Conservation (phyloP, 2,329 filamentous ascomycete species). For the Pezicula radicicola region DNA sequence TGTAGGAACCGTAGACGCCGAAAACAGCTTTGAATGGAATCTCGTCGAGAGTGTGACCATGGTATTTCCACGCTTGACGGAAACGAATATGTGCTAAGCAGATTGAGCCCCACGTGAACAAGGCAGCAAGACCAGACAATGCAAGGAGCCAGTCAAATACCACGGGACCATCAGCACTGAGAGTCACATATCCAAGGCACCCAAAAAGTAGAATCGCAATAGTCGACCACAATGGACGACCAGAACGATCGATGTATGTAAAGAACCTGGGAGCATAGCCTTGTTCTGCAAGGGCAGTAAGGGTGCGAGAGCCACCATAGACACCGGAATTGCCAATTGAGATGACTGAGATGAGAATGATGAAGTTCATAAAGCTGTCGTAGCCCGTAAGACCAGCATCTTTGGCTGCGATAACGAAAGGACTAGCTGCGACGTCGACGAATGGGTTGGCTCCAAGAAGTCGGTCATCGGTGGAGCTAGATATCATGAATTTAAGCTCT, state of each 20-base stretch:
- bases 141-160: constrained; percentile 65
- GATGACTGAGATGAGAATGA: constrained; percentile 56
- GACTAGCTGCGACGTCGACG: constrained; percentile 39
- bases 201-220: constrained; percentile 45
- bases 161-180: constrained; percentile 40
- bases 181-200: constrained; percentile 45
- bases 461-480: constrained; percentile 35
- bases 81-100: constrained; percentile 67
- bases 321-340: constrained; percentile 57
- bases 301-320: constrained; percentile 56
- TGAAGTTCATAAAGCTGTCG: constrained; percentile 55
- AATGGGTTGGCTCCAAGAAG: constrained; percentile 36
- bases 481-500: too few relatives aligned
- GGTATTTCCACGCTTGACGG: constrained; percentile 54
- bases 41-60: constrained; percentile 60
- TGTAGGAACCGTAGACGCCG: constrained; percentile 59
- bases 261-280: constrained; percentile 56
- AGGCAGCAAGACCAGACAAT: constrained; percentile 57
- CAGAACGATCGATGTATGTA: constrained; percentile 54
- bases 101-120: constrained; percentile 66
- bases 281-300: constrained; percentile 57
- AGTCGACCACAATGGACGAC: constrained; percentile 52
- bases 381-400: constrained; percentile 49
- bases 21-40: constrained; percentile 60
- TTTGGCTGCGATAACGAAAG: constrained; percentile 56